Percentiles rank a stretch among this genome's conserved stretches.
Evolutionary conservation across 345 rosid species (phyloP).

Genomic region (Citrus inodora): DNA sequence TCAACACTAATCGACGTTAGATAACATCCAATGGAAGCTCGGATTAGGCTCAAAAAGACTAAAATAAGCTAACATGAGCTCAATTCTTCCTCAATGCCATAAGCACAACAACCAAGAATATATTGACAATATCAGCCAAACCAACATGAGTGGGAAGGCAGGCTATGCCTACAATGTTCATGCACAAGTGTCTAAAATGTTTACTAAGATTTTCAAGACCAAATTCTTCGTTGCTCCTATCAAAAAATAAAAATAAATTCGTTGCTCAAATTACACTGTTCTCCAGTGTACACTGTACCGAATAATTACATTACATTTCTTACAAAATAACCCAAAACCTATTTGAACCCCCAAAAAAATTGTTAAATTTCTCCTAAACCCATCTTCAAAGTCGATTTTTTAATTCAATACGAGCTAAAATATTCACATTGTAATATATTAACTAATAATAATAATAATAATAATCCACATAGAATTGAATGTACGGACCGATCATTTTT

Average conservation of each 20-base stretch:
- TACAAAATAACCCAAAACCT: not conserved
- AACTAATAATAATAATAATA: not conserved
- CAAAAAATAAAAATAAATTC: no score
- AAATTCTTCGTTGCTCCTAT: not conserved
- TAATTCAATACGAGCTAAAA: not conserved
- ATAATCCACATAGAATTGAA: not conserved
- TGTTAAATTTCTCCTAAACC: not conserved
- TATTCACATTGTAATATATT: not conserved
- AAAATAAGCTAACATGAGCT: not conserved
- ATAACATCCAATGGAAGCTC: not conserved
- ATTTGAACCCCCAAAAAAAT: not conserved
- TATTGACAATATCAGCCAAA: not conserved
- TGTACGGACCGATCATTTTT: constrained; percentile 83
- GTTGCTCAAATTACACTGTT: not conserved
- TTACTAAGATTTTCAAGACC: not conserved
- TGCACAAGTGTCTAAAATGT: not conserved
- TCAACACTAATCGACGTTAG: not conserved
- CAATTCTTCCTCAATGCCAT: not conserved
- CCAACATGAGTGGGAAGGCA: not conserved
- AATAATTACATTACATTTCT: not conserved
- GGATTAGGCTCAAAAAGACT: not conserved
- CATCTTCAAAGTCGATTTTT: not conserved
- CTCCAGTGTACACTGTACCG: not conserved
- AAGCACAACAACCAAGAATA: not conserved
- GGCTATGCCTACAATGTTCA: not conserved